Base-by-base conservation (phyloP, 345 rosid species). In the Cardamine chenopodiifolia region DNA sequence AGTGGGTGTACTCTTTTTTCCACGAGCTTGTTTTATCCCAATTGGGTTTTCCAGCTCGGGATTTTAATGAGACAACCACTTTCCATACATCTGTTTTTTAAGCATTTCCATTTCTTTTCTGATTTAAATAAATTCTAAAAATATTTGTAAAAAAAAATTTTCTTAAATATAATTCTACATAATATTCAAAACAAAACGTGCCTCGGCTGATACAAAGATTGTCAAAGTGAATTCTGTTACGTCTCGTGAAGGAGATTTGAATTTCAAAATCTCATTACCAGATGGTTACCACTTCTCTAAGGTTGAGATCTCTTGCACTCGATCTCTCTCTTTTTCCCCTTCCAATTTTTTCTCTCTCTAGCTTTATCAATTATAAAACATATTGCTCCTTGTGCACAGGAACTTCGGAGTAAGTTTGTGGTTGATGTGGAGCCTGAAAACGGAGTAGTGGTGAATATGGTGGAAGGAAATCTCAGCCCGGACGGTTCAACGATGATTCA, bases 281-380 rank as follows among this genome's bases (percentile, higher is more conserved):
- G 85, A 81, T 65, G 96, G 82, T 28, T 94, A 86, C 82, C 96
- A 88, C 82, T 91, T 91, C 89, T 93, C 98, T 12, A 89, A 89
- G 91, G 98, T 93, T 39, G 0, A 52, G 15, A 18, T 45, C 44
- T 32, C 64, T 62, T 68, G 35, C 23, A n/a, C n/a, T n/a, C n/a
- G n/a, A n/a, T n/a, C 15, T 40, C 66, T 20, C 35, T 54, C 26
- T 23, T 40, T 25, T 4, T 2, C 39, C 22, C 6, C 5, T 7
- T 66, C 26, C 6, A 49, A n/a, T 35, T 37, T 0, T 3, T 17
- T 58, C 25, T 66, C 44, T 26, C 26, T 7, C 2, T 1, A 26
- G 34, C 28, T 62, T 29, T 23, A 22, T 3, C 49, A 61, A 14
- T 4, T 56, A 58, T 47, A 34, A 54, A 31, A 34, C 22, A 65